phyloP scores from a whole-genome alignment of 2,329 filamentous ascomycete species.

The Cordyceps cateniannulata region DNA sequence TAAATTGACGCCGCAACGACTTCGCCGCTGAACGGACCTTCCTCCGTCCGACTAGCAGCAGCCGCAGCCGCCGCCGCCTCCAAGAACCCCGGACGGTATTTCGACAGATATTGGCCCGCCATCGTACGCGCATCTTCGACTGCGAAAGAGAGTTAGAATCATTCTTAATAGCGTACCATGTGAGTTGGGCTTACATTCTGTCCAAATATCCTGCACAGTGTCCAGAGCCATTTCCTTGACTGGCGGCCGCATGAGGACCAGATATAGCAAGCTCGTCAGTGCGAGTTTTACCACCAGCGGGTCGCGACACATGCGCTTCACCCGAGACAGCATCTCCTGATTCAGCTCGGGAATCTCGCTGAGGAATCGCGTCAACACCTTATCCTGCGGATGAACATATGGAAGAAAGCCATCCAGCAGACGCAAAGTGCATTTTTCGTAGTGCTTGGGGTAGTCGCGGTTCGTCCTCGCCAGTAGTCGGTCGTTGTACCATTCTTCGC shows the following conservation, averaged over 20 bases:
- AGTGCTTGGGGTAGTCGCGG: slow-evolving; percentile 53
- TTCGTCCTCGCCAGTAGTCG: slow-evolving; percentile 39
- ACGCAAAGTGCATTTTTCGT: slow-evolving; percentile 70
- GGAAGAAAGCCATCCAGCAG: slow-evolving; percentile 85
- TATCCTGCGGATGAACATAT: slow-evolving; percentile 87
- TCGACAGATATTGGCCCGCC: slow-evolving; percentile 55
- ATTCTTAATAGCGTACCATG: background rate
- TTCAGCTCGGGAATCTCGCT: slow-evolving; percentile 84
- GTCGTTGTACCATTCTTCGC: slow-evolving; percentile 97
- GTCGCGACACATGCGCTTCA: slow-evolving; percentile 62
- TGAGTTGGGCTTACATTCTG: slow-evolving; percentile 46
- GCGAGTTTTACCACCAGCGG: slow-evolving; percentile 58
- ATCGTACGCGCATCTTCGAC: slow-evolving; percentile 58
- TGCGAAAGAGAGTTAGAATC: slow-evolving; percentile 20
- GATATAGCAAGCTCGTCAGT: slow-evolving; percentile 57
- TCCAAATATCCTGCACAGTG: slow-evolving; percentile 60
- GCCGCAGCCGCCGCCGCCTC: slow-evolving; percentile 26
- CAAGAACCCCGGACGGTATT: slow-evolving; percentile 51
- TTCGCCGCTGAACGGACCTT: slow-evolving; percentile 18
- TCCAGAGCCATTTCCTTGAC: slow-evolving; percentile 57
- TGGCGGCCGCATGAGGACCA: slow-evolving; percentile 63
- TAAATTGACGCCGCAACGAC: slow-evolving; percentile 23
- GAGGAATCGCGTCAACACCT: slow-evolving; percentile 81
- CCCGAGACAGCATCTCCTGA: slow-evolving; percentile 61
- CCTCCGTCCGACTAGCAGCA: slow-evolving; percentile 9